Conservation (phyloP, 805 yeast species). For the Cyberlindnera mississippiensis region DNA sequence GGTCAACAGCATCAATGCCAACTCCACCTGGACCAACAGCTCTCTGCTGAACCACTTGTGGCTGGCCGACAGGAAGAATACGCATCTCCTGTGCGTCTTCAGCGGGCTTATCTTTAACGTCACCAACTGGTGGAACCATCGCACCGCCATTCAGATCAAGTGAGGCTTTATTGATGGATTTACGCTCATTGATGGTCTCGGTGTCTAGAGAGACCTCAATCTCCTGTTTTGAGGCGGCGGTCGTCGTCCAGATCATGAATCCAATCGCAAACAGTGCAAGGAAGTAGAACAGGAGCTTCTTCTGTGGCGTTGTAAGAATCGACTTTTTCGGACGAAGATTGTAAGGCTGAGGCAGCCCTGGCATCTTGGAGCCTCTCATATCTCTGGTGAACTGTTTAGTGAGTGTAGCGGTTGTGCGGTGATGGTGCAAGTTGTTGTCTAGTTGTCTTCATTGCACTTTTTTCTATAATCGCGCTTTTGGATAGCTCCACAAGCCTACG, state of each 20-base stretch:
- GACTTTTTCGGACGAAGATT: conserved; percentile 29
- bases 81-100: neutral
- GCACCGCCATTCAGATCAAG: neutral
- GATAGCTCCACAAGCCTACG: no score
- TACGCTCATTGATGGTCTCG: conserved; percentile 2
- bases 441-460: no score
- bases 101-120: neutral
- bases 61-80: conserved; percentile 9
- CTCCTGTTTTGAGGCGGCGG: conserved; percentile 21
- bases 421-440: no score
- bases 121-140: neutral
- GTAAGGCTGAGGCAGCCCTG: conserved; percentile 42
- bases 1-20: conserved; percentile 4
- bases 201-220: conserved; percentile 27
- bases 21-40: conserved; percentile 12
- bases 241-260: conserved; percentile 27
- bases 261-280: conserved; percentile 32
- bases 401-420: neutral
- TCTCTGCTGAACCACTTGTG: conserved; percentile 9
- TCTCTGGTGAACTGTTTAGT: conserved; percentile 16
- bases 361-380: conserved; percentile 31
- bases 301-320: conserved; percentile 44
- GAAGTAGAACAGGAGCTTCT: conserved; percentile 39
- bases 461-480: no score
- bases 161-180: neutral